Percentiles rank a stretch among this genome's conserved stretches.
phyloP scores from a whole-genome alignment of 2,329 filamentous ascomycete species.

The Colletotrichum musae region DNA sequence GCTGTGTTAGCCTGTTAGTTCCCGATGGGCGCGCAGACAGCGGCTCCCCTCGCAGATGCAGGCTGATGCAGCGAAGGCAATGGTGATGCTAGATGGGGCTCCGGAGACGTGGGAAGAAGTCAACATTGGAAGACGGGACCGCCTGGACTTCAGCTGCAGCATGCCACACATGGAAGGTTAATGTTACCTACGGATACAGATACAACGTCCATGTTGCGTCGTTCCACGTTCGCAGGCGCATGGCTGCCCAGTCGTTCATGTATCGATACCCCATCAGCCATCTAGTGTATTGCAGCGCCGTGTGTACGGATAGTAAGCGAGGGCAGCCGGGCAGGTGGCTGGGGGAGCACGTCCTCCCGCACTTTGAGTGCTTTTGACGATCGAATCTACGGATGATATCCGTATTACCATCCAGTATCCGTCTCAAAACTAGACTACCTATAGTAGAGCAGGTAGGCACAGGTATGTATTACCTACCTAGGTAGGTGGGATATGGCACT shows the following conservation, averaged over 20 bases:
- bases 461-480: too few relatives aligned
- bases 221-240: constrained; percentile 48
- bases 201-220: constrained; percentile 39
- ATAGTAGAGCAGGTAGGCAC: too few relatives aligned
- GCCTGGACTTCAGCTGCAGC: neutral
- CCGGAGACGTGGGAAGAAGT: constrained; percentile 21
- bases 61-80: constrained; percentile 12
- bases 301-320: constrained; percentile 1
- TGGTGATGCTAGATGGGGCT: constrained; percentile 38
- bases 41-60: constrained; percentile 25
- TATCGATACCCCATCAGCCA: constrained; percentile 49
- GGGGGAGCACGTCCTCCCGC: constrained; percentile 8
- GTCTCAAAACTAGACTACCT: too few relatives aligned
- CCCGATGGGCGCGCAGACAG: constrained; percentile 35
- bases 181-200: constrained; percentile 17
- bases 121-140: neutral
- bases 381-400: neutral
- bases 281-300: neutral
- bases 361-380: constrained; percentile 27
- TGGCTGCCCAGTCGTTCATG: constrained; percentile 54
- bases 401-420: too few relatives aligned
- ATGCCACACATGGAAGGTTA: too few relatives aligned
- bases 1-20: constrained; percentile 27
- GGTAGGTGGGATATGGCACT: too few relatives aligned
- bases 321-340: constrained; percentile 12